A percentile compares a stretch with the other conserved stretches of the same genome.
These are phyloP conservation scores for Pseudozyma thailandica DNA, from an alignment of 1,284 basidiomycete genomes.

Conservation along the genomic window DNA sequence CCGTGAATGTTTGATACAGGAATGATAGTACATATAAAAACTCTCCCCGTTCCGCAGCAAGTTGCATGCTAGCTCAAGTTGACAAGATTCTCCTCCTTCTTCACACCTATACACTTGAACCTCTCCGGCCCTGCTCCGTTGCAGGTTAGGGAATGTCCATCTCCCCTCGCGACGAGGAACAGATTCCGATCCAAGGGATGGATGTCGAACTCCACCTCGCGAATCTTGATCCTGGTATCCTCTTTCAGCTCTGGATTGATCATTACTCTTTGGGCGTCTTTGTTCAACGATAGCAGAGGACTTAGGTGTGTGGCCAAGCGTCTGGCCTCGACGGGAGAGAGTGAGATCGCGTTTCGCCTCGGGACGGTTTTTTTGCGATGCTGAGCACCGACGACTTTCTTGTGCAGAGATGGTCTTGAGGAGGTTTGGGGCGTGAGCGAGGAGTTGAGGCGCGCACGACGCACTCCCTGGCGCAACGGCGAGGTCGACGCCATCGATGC, in stretches of 20 bases:
- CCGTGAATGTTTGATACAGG: too few species aligned
- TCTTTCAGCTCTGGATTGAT: too few species aligned
- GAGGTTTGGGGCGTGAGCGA: background rate
- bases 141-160: constrained; percentile 15
- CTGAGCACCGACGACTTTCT: background rate
- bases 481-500: background rate
- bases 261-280: too few species aligned
- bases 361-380: background rate
- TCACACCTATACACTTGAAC: too few species aligned
- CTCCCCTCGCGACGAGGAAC: constrained; percentile 12
- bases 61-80: too few species aligned
- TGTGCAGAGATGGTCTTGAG: background rate
- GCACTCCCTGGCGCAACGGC: background rate
- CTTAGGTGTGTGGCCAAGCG: background rate
- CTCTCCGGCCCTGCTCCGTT: too few species aligned
- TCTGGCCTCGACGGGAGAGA: background rate
- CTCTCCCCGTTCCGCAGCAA: too few species aligned
- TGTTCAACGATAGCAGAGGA: background rate
- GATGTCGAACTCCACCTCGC: background rate
- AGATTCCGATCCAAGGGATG: constrained; percentile 9
- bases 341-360: constrained; percentile 8
- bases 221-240: too few species aligned
- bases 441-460: background rate
- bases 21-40: too few species aligned
- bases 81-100: too few species aligned